Base-by-base conservation (phyloP, 176 grass and related monocot genomes). In the Tillandsia fasciculata region DNA sequence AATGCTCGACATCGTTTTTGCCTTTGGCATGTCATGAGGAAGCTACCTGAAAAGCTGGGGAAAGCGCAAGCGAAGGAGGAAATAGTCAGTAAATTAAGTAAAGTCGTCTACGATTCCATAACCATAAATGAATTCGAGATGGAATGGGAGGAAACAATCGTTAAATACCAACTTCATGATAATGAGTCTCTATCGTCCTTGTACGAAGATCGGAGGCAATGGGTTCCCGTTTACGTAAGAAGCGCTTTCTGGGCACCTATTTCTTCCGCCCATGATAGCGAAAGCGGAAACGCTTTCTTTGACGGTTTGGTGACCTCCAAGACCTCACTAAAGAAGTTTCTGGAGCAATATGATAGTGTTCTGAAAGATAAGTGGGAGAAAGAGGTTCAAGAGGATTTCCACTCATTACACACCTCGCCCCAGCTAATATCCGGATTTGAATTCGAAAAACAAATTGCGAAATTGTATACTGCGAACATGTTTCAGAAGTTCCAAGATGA, bases 401-500 rank as follows among this genome's bases (percentile, higher is more conserved):
- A 15, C 28, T 67, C 65, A n/a, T 67, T 47, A 6, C 27, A 17
- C 33, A 49, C 65, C 9, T 48, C 13, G 2, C 65, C 65, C n/a
- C 27, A 67, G 27, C 65, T 67, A 15, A 17, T 67, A 67, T 67
- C 65, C n/a, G 65, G 26, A 48, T n/a, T 67, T 33, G 65, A 67
- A 48, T 67, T 67, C 48, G 65, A 67, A n/a, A 67, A 67, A 48
- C 65, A 67, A n/a, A 49, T 67, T 49, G 65, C 65, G n/a, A 48
- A 67, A 2, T 33, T 67, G 28, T 67, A 67, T 67, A 67, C 65
- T 48, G 3, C 28, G n/a, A 67, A 67, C 42, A 20, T 67, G 12
- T 67, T 67, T 67, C 42, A 49, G 14, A 48, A 67, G 42, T 67
- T 67, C 65, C 65, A 67, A 48, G 65, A 48, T 4, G 65, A 67